phyloP scores from a whole-genome alignment of 2,329 filamentous ascomycete species.

The Diaporthe helianthi region DNA sequence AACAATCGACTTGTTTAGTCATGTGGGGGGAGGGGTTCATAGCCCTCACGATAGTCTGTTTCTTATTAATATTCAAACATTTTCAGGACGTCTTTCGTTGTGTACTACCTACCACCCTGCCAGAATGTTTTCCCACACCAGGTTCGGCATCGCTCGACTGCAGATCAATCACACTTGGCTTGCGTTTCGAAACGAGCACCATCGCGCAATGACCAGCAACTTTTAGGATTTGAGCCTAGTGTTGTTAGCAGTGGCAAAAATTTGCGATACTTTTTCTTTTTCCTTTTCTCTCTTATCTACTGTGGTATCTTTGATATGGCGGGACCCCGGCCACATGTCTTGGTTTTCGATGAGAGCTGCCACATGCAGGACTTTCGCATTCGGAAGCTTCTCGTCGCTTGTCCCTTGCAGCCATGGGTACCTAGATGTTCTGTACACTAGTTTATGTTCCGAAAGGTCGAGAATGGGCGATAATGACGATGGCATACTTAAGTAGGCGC shows the following conservation, averaged over 20 bases:
- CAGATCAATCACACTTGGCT: conserved; percentile 16
- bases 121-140: not conserved
- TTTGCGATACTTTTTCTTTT: conserved; percentile 11
- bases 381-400: conserved; percentile 12
- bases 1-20: not conserved
- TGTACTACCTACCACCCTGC: not conserved
- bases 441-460: not conserved
- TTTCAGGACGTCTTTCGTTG: too few relatives aligned
- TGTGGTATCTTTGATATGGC: not conserved
- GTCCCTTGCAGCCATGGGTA: not conserved
- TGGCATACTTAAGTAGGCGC: not conserved
- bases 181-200: conserved; percentile 19
- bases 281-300: too few relatives aligned
- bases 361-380: conserved; percentile 10
- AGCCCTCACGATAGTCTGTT: conserved; percentile 2
- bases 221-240: conserved; percentile 5
- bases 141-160: not conserved
- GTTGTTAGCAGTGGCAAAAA: not conserved
- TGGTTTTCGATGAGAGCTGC: not conserved
- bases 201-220: not conserved
- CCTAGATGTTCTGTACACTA: too few relatives aligned
- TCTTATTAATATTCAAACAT: not conserved
- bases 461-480: not conserved
- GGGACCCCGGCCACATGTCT: not conserved
- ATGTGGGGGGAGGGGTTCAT: not conserved